A percentile compares a stretch with the other conserved stretches of the same genome.
Evolutionary conservation across 352 stramenopile species (phyloP).

Genomic region (Salisapilia sapeloensis): DNA sequence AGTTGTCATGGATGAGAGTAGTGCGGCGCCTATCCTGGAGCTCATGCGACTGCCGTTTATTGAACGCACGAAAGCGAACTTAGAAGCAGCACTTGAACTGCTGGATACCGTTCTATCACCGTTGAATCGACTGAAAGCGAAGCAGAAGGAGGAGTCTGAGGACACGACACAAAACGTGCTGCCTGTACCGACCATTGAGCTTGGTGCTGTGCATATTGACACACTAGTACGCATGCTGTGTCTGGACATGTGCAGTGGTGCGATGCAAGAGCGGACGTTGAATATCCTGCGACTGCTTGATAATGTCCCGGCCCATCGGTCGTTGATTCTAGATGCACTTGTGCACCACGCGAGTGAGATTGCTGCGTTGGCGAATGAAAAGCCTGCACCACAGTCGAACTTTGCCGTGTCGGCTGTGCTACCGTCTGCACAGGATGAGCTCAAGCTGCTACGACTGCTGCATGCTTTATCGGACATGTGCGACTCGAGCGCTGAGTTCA

Average conservation of each 20-base stretch:
- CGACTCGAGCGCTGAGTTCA: slow-evolving; percentile 46
- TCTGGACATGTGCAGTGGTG: slow-evolving; percentile 57
- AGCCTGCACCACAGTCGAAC: neutral
- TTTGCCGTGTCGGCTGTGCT: slow-evolving; percentile 72
- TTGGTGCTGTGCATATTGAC: slow-evolving; percentile 32
- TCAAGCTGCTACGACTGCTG: slow-evolving; percentile 92
- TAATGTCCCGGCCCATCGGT: slow-evolving; percentile 34
- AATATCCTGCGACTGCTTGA: slow-evolving; percentile 67
- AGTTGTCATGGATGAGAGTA: slow-evolving; percentile 6
- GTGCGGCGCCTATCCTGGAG: slow-evolving; percentile 57
- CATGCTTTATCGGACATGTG: slow-evolving; percentile 88
- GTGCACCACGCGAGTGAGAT: slow-evolving; percentile 38
- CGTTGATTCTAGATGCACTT: slow-evolving; percentile 43
- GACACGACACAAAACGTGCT: slow-evolving; percentile 14
- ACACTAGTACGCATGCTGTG: slow-evolving; percentile 51
- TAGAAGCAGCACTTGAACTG: slow-evolving; percentile 87
- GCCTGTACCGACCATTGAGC: slow-evolving; percentile 31
- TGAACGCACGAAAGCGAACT: slow-evolving; percentile 74
- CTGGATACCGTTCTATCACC: slow-evolving; percentile 82
- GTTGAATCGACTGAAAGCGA: slow-evolving; percentile 54
- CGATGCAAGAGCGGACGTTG: slow-evolving; percentile 74
- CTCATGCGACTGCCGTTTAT: slow-evolving; percentile 76
- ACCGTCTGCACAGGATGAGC: slow-evolving; percentile 69
- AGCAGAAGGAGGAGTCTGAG: slow-evolving; percentile 26
- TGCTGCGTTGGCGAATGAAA: slow-evolving; percentile 13